A percentile compares a stretch with the other conserved stretches of the same genome.
phyloP scores from a whole-genome alignment of 257 asterid genomes.

The Solanum virginianum region DNA sequence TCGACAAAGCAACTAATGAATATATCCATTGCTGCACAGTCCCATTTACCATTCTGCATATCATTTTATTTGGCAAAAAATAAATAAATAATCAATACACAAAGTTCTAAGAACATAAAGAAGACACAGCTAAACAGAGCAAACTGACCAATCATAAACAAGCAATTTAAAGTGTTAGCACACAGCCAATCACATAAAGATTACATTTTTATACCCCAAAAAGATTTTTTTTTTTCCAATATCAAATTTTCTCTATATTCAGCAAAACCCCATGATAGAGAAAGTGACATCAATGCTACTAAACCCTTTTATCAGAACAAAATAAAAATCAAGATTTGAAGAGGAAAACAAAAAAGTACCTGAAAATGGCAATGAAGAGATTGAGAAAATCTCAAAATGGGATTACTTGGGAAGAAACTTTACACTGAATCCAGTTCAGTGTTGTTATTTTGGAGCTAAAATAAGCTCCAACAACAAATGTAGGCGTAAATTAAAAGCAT shows the following conservation, averaged over 20 bases:
- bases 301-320: neutral
- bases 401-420: neutral
- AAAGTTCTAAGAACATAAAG: neutral
- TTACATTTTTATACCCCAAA: neutral
- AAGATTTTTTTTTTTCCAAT: neutral
- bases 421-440: neutral
- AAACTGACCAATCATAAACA: neutral
- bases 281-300: neutral
- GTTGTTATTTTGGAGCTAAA: neutral
- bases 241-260: neutral
- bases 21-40: slow-evolving; percentile 15
- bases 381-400: neutral
- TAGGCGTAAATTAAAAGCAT: neutral
- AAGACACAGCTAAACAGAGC: neutral
- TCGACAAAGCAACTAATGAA: slow-evolving; percentile 6
- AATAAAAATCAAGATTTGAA: neutral
- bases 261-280: neutral
- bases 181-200: neutral
- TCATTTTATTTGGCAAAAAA: neutral
- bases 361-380: slow-evolving; percentile 1
- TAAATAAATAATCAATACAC: neutral
- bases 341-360: neutral
- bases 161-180: neutral
- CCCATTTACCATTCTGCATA: slow-evolving; percentile 26
- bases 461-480: neutral